These are phyloP conservation scores for Wickerhamiella vanderwaltii DNA, from an alignment of 805 yeast species.

Conservation along the genomic window DNA sequence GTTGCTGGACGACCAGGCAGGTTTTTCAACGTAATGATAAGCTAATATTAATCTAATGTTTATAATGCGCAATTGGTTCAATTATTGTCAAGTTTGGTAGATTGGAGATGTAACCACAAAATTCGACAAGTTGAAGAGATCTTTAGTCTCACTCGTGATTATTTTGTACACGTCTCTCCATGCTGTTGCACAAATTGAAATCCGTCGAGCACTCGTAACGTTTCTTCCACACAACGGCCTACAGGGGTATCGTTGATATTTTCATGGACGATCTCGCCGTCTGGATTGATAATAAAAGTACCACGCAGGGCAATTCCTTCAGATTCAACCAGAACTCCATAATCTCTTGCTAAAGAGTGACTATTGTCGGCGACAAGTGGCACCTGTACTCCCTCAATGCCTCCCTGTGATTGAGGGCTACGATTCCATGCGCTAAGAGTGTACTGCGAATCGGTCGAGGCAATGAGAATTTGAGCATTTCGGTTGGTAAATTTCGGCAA, in stretches of 20 bases:
- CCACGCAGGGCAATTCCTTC: conserved; percentile 98
- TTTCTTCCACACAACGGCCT: conserved; percentile 97
- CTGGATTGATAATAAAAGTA: conserved; percentile 93
- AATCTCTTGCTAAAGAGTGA: conserved; percentile 88
- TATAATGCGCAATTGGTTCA: too few relatives aligned
- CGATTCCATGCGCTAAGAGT: conserved; percentile 97
- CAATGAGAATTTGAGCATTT: conserved; percentile 81
- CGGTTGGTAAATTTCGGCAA: conserved; percentile 76
- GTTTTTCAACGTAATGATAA: too few relatives aligned
- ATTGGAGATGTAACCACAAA: too few relatives aligned
- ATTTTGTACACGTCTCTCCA: too few relatives aligned
- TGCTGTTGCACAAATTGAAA: conserved; percentile 98
- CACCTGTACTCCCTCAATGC: conserved; percentile 87
- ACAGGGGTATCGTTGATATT: conserved; percentile 98
- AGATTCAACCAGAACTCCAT: conserved; percentile 94
- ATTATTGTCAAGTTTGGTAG: too few relatives aligned
- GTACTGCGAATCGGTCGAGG: conserved; percentile 98
- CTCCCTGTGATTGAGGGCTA: conserved; percentile 93
- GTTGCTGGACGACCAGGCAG: too few relatives aligned
- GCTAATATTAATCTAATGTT: too few relatives aligned
- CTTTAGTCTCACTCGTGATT: too few relatives aligned
- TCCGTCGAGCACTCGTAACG: conserved; percentile 93
- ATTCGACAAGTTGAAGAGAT: too few relatives aligned
- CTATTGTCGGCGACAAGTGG: conserved; percentile 95
- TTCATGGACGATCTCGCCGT: conserved; percentile 87